Conservation (phyloP, 2,329 filamentous ascomycete species). For the Beauveria sp. region DNA sequence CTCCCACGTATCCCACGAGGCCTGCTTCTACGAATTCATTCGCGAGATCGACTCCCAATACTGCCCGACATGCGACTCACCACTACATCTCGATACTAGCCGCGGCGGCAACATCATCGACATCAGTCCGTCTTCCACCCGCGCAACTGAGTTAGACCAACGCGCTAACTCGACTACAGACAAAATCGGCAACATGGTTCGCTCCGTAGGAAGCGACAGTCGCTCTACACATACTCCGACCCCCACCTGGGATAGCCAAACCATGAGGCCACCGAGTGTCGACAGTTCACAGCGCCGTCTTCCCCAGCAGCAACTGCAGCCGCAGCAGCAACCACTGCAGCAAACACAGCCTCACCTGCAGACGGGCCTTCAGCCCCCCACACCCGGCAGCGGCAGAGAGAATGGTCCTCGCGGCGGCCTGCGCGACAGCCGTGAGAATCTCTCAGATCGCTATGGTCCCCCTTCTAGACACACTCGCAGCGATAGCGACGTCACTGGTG, state of each 20-base stretch:
- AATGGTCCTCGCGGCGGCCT: constrained; percentile 31
- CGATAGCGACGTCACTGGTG: constrained; percentile 69
- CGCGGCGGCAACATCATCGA: constrained; percentile 88
- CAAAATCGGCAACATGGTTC: constrained; percentile 89
- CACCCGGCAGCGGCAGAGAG: constrained; percentile 24
- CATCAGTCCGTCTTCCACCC: constrained; percentile 53
- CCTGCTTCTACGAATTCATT: constrained; percentile 98
- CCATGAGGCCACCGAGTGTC: constrained; percentile 46
- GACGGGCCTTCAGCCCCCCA: background rate
- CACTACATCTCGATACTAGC: constrained; percentile 84
- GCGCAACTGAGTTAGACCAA: constrained; percentile 16
- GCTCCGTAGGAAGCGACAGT: constrained; percentile 62
- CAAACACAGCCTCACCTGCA: constrained; percentile 18
- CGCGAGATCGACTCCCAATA: constrained; percentile 89
- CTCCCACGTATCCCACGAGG: constrained; percentile 94
- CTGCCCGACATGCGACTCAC: constrained; percentile 89
- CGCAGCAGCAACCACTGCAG: constrained; percentile 25
- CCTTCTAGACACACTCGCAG: constrained; percentile 60
- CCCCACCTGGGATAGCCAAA: constrained; percentile 60
- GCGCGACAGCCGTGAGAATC: constrained; percentile 43
- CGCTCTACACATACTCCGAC: constrained; percentile 50
- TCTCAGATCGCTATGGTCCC: constrained; percentile 37
- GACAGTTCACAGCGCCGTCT: constrained; percentile 31
- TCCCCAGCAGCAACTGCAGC: constrained; percentile 29
- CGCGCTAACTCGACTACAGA: constrained; percentile 46